Evolutionary conservation across 345 rosid species (phyloP).

Genomic region (Physaria fendleri): DNA sequence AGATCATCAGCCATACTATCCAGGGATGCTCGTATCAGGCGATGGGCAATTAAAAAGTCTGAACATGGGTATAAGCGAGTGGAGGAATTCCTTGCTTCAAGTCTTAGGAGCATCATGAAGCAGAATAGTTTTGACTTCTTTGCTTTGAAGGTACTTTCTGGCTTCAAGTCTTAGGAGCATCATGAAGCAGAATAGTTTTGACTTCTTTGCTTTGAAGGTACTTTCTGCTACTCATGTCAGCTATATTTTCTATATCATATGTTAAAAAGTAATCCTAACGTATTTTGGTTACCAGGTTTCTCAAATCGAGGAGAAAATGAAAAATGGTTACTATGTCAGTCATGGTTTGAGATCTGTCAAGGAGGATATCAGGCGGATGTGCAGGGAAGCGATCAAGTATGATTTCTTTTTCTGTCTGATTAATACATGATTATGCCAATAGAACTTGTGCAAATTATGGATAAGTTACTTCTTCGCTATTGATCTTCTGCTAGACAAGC

Average conservation of each 20-base stretch:
- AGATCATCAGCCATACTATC: slow-evolving; percentile 80
- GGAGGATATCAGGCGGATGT: slow-evolving; percentile 95
- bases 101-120: slow-evolving; percentile 91
- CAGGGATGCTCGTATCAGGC: slow-evolving; percentile 95
- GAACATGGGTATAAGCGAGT: slow-evolving; percentile 80
- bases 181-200: slow-evolving; percentile 87
- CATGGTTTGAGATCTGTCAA: slow-evolving; percentile 82
- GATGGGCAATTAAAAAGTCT: slow-evolving; percentile 87
- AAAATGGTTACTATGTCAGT: slow-evolving; percentile 72
- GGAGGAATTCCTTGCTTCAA: slow-evolving; percentile 85
- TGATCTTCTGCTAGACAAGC: slow-evolving; percentile 8
- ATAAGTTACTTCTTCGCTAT: neutral
- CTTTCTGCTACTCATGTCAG: slow-evolving; percentile 11
- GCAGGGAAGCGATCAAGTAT: slow-evolving; percentile 99
- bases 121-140: slow-evolving; percentile 81
- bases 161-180: slow-evolving; percentile 78
- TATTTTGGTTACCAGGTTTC: slow-evolving; percentile 54
- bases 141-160: slow-evolving; percentile 65
- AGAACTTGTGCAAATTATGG: neutral
- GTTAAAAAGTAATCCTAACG: slow-evolving; percentile 16
- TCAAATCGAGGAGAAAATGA: slow-evolving; percentile 77
- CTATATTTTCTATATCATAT: slow-evolving; percentile 2
- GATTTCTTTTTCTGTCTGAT: slow-evolving; percentile 19
- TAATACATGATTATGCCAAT: neutral
- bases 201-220: slow-evolving; percentile 89